These are phyloP conservation scores for Diaporthe helianthi DNA, from an alignment of 2,329 filamentous ascomycete species.

Conservation along the genomic window DNA sequence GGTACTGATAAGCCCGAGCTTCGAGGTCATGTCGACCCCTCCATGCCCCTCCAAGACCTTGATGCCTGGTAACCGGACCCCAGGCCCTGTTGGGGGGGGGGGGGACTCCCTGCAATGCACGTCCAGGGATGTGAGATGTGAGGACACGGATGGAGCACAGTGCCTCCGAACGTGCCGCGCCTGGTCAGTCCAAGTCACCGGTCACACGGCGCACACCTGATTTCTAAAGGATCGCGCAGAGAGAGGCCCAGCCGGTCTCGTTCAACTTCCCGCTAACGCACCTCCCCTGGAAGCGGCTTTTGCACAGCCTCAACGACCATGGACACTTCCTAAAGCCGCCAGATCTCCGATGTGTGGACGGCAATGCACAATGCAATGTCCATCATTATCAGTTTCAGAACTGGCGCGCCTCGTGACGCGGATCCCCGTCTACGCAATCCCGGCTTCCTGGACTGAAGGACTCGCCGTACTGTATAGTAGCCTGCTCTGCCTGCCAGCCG, in stretches of 20 bases:
- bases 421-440: slow-evolving; percentile 10
- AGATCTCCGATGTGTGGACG: slow-evolving; percentile 34
- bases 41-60: slow-evolving; percentile 33
- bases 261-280: slow-evolving; percentile 29
- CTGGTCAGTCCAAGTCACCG: slow-evolving; percentile 25
- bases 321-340: slow-evolving; percentile 32
- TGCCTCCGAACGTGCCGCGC: slow-evolving; percentile 19
- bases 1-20: slow-evolving; percentile 33
- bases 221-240: slow-evolving; percentile 28
- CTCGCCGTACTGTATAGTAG: neutral
- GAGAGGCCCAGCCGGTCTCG: slow-evolving; percentile 17
- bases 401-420: slow-evolving; percentile 31
- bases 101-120: slow-evolving; percentile 10
- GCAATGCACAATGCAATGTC: slow-evolving; percentile 35
- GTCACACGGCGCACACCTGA: slow-evolving; percentile 22
- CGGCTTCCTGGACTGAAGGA: neutral
- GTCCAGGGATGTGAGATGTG: neutral
- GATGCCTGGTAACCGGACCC: slow-evolving; percentile 11
- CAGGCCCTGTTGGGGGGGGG: neutral
- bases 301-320: slow-evolving; percentile 34
- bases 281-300: slow-evolving; percentile 22
- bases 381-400: slow-evolving; percentile 34
- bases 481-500: neutral
- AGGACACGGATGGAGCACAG: slow-evolving; percentile 32
- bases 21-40: slow-evolving; percentile 29